Percentiles rank a stretch among this genome's conserved stretches.
phyloP scores from a whole-genome alignment of 2,329 filamentous ascomycete species.

The Domatiomyces globalis region DNA sequence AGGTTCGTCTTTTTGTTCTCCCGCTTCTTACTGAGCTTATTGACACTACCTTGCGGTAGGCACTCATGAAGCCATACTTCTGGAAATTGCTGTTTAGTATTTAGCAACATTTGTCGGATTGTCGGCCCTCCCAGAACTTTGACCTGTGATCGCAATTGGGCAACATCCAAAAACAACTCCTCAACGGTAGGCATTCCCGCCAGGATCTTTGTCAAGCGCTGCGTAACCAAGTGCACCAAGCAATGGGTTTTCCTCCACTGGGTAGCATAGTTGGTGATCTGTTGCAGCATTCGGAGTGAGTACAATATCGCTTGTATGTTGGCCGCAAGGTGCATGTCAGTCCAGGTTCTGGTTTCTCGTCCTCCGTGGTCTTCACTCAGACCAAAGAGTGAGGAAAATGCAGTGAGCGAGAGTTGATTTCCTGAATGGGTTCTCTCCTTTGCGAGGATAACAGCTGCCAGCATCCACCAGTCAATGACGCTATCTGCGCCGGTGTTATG shows the following conservation, averaged over 20 bases:
- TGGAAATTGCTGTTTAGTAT: neutral
- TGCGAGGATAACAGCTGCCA: slow-evolving; percentile 5
- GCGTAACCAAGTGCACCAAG: neutral
- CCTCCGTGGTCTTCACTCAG: neutral
- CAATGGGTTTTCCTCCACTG: neutral
- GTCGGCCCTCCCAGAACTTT: neutral
- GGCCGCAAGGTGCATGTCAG: slow-evolving; percentile 46
- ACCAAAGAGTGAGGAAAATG: slow-evolving; percentile 3
- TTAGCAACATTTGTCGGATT: neutral
- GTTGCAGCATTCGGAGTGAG: slow-evolving; percentile 45
- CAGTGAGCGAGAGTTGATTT: slow-evolving; percentile 2
- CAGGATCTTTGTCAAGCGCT: neutral
- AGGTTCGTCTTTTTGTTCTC: neutral
- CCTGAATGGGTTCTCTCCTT: slow-evolving; percentile 4
- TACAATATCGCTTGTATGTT: slow-evolving; percentile 48
- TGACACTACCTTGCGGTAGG: neutral
- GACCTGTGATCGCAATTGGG: slow-evolving; percentile 2
- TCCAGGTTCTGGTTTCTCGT: slow-evolving; percentile 34
- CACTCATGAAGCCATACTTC: neutral
- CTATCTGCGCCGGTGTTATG: neutral
- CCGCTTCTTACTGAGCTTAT: neutral
- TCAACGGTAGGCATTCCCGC: slow-evolving; percentile 9
- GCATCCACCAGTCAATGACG: slow-evolving; percentile 8
- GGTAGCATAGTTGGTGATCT: slow-evolving; percentile 22
- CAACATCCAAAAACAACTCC: slow-evolving; percentile 11